phyloP scores from a whole-genome alignment of 495 filamentous ascomycete species.

The Pseudomonodictys pantanalensis region DNA sequence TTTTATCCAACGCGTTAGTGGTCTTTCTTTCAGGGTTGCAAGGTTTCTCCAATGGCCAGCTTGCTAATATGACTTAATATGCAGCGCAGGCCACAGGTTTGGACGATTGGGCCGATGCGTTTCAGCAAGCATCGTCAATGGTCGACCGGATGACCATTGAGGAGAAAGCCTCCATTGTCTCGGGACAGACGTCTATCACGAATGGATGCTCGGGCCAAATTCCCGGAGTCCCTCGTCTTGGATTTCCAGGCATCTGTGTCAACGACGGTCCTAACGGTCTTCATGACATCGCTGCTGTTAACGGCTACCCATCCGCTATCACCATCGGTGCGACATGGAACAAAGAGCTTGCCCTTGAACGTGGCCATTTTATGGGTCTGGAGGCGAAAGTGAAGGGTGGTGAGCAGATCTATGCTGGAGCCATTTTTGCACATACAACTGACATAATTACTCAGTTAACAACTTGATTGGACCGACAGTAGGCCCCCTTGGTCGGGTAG shows the following conservation, averaged over 20 bases:
- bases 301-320: background rate
- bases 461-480: background rate
- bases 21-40: background rate
- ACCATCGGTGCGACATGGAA: background rate
- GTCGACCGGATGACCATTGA: constrained; percentile 57
- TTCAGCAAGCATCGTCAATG: constrained; percentile 48
- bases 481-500: background rate
- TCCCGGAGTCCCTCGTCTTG: constrained; percentile 51
- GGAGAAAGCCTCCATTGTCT: constrained; percentile 58
- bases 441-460: background rate
- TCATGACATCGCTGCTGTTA: background rate
- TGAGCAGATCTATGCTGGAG: background rate
- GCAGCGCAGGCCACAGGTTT: constrained; percentile 38
- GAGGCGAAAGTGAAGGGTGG: background rate
- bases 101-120: constrained; percentile 3
- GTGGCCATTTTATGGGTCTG: background rate
- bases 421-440: background rate
- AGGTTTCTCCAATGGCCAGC: background rate
- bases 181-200: constrained; percentile 27
- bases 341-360: background rate
- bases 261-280: background rate
- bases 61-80: background rate
- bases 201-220: constrained; percentile 51
- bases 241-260: constrained; percentile 7
- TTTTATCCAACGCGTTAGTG: background rate